Conservation (phyloP, 768 basidiomycete genomes). For the Tulasnella sp. region DNA sequence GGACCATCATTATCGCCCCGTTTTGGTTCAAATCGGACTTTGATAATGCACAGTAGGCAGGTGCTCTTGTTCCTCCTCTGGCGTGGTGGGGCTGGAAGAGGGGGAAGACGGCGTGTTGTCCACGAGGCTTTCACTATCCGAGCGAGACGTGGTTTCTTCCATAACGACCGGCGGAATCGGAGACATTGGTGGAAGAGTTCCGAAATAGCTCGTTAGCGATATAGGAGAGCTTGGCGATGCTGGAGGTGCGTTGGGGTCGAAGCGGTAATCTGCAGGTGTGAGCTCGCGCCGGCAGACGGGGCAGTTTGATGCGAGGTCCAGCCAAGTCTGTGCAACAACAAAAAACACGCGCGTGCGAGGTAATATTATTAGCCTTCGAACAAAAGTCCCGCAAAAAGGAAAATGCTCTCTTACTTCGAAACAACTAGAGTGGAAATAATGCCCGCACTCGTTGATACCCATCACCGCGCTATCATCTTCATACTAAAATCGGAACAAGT, state of each 20-base stretch:
- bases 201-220: neutral
- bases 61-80: too few relatives aligned
- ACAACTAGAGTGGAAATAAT: slow-evolving; percentile 24
- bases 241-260: slow-evolving; percentile 1
- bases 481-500: slow-evolving; percentile 15
- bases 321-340: slow-evolving; percentile 17
- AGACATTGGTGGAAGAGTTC: neutral
- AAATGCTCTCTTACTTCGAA: neutral
- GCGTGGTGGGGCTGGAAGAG: neutral
- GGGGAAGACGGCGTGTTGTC: neutral
- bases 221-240: neutral
- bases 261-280: slow-evolving; percentile 13
- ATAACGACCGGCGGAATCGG: neutral
- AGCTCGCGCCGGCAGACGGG: slow-evolving; percentile 16
- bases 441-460: slow-evolving; percentile 20
- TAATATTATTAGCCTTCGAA: neutral
- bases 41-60: neutral
- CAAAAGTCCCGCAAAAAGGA: neutral
- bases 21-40: neutral
- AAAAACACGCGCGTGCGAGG: neutral
- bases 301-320: slow-evolving; percentile 9
- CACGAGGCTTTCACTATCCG: neutral
- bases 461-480: slow-evolving; percentile 22
- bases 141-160: neutral
- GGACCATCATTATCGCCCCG: too few relatives aligned